A percentile compares a stretch with the other conserved stretches of the same genome.
phyloP scores from a whole-genome alignment of 1,139 yeast genomes.

The Hyphopichia fennica region DNA sequence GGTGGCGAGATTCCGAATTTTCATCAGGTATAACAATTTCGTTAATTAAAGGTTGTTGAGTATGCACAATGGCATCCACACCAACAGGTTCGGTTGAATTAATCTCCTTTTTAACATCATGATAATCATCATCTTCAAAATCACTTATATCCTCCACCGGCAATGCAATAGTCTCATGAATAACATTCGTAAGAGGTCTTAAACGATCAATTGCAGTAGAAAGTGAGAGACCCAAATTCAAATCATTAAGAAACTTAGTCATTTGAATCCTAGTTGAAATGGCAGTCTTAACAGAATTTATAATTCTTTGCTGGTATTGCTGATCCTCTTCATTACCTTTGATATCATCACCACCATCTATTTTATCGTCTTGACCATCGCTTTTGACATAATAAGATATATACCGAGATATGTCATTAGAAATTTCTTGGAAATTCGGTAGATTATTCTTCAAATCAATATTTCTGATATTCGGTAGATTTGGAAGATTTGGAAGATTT shows the following conservation, averaged over 20 bases:
- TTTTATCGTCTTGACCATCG: constrained; percentile 2
- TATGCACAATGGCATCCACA: constrained; percentile 49
- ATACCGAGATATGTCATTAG: constrained; percentile 31
- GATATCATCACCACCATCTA: constrained; percentile 1
- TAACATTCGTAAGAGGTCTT: constrained; percentile 53
- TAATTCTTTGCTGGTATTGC: constrained; percentile 11
- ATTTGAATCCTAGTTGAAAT: constrained; percentile 47
- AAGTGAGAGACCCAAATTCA: constrained; percentile 52
- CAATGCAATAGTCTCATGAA: constrained; percentile 48
- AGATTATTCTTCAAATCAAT: constrained; percentile 16
- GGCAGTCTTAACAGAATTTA: constrained; percentile 38
- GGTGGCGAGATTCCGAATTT: constrained; percentile 7
- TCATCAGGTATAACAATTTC: constrained; percentile 50
- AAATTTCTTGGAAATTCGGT: constrained; percentile 23
- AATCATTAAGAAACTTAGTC: constrained; percentile 49
- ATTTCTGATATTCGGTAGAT: constrained; percentile 21
- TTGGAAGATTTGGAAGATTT: constrained; percentile 20
- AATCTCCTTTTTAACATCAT: constrained; percentile 14
- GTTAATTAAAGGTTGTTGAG: constrained; percentile 48
- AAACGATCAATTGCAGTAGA: constrained; percentile 56
- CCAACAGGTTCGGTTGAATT: constrained; percentile 55
- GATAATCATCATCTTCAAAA: constrained; percentile 22
- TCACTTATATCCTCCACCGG: constrained; percentile 48
- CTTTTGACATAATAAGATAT: constrained; percentile 24
- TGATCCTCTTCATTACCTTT: constrained; percentile 2